Base-by-base conservation (phyloP, 2,329 filamentous ascomycete species). In the Xylaria sp. region DNA sequence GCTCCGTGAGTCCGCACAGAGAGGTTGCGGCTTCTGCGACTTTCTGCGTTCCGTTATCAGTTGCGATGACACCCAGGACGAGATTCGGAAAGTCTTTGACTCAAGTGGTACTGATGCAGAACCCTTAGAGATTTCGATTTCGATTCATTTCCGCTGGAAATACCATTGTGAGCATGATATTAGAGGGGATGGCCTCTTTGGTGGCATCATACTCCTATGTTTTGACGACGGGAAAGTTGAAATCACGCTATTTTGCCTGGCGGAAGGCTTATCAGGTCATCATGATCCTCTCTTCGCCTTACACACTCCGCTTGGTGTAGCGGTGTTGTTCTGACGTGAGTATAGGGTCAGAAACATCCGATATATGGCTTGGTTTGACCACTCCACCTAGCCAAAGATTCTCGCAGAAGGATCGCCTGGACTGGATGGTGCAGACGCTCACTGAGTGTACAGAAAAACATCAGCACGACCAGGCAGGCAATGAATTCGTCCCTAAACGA, bases 101-200 rank as follows among this genome's bases (percentile, higher is more conserved):
- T 33, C 49, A 36, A 22, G 9, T 22, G 49, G 49, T 9, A 53
- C 49, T 22, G 49, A 53, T 33, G 49, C 9, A 10, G 49, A 53
- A 3, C 49, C 49, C n/a, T 15, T 53, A n/a, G 49, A 53, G 13
- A 7, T 53, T 15, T 53, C 29, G 7, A 53, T 53, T 36, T 53
- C 49, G 9, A 53, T 53, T 36, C 49, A 53, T 13, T 53, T 53
- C 29, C 49, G 49, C 29, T 53, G 49, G 49, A 53, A 53, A 36
- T 36, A 53, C n/a, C 29, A 20, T 3, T 15, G 1, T 22, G 49
- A 53, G 29, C 27, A 22, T 33, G 49, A 53, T 36, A 33, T 53
- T 22, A 53, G 49, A 36, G 49, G 49, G 7, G 49, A 53, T 15
- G 49, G 49, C 13, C 29, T 53, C 4, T 31, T 53, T 11, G 49